phyloP scores from a whole-genome alignment of 805 yeast species.

The Candida peoriensis region DNA sequence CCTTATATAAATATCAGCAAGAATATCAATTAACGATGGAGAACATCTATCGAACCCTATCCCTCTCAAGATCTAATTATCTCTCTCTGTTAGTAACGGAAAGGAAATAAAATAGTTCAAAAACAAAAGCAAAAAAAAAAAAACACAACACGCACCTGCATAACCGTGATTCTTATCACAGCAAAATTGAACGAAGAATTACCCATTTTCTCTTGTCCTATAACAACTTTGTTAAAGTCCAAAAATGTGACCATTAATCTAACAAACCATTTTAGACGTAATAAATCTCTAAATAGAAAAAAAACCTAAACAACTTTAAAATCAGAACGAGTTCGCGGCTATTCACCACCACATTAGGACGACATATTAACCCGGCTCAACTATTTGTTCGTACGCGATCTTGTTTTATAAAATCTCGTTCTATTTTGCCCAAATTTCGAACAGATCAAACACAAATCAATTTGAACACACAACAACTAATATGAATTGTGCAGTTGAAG shows the following conservation, averaged over 20 bases:
- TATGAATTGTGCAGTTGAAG: no score
- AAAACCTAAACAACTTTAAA: neutral
- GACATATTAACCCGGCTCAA: no score
- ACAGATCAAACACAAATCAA: no score
- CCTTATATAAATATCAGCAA: conserved; percentile 73
- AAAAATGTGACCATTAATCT: no score
- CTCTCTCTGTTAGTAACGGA: neutral
- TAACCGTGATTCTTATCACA: conserved; percentile 42
- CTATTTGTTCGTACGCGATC: no score
- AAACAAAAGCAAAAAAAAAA: neutral
- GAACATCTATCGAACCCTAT: conserved; percentile 80
- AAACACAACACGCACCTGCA: conserved; percentile 32
- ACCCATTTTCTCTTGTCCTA: conserved; percentile 11
- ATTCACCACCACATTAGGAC: neutral
- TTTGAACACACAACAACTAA: no score
- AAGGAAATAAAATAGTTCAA: neutral
- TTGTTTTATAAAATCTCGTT: no score
- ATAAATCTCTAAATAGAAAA: neutral
- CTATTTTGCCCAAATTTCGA: no score
- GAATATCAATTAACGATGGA: conserved; percentile 62
- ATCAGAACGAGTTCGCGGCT: conserved; percentile 2
- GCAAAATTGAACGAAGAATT: conserved; percentile 40
- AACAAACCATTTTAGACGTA: neutral
- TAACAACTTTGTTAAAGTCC: neutral
- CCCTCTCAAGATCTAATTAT: conserved; percentile 54